These are phyloP conservation scores for Verruconis gallopava DNA, from an alignment of 2,329 filamentous ascomycete genomes.

Conservation along the genomic window DNA sequence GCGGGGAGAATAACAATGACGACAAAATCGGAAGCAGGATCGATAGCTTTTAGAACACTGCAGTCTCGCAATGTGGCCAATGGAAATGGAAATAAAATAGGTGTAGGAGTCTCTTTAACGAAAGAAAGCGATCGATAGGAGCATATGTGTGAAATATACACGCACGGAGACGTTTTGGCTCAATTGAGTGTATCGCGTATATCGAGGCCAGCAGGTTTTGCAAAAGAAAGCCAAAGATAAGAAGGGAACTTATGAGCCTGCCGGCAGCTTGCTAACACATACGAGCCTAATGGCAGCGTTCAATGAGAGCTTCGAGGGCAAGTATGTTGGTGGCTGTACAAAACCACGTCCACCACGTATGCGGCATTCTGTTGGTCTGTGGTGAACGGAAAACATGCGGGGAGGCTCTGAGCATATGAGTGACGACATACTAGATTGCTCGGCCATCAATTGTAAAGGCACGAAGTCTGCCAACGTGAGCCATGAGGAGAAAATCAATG, in stretches of 20 bases:
- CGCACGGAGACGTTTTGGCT: not conserved
- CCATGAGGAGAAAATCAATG: not conserved
- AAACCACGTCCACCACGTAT: not conserved
- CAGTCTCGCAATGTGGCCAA: too few species aligned
- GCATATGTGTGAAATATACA: not conserved
- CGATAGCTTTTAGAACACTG: too few species aligned
- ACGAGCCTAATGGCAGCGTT: not conserved
- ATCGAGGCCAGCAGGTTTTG: not conserved
- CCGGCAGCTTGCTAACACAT: not conserved
- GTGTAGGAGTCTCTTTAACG: too few species aligned
- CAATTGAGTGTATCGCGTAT: not conserved
- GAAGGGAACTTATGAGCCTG: not conserved
- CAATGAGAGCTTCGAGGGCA: not conserved
- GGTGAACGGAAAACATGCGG: not conserved
- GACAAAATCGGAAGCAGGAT: too few species aligned
- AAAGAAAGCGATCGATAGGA: too few species aligned
- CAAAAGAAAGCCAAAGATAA: slow-evolving; percentile 1
- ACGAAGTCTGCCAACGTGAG: not conserved
- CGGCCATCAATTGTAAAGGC: not conserved
- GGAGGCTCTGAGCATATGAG: not conserved
- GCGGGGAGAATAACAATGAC: too few species aligned
- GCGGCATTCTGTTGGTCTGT: not conserved
- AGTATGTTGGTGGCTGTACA: not conserved
- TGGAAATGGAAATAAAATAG: too few species aligned
- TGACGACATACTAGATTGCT: not conserved